A percentile compares a stretch with the other conserved stretches of the same genome.
These are phyloP conservation scores for Simmondsia chinensis DNA, from an alignment of 148 eudicot species.

Conservation along the genomic window DNA sequence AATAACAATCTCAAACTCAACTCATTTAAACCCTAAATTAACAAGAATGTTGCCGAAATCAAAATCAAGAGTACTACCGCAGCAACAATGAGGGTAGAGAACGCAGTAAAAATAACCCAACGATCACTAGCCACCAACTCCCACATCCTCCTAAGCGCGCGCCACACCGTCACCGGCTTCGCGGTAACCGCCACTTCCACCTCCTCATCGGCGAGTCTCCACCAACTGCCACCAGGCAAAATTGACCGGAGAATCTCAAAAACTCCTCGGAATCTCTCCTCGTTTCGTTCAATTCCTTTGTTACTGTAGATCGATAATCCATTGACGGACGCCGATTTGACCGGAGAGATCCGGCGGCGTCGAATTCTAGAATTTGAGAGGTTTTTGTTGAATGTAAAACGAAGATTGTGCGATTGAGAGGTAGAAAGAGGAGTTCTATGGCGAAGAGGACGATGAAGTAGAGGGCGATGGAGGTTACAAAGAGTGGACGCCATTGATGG, in stretches of 20 bases:
- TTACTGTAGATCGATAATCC: conserved; percentile 21
- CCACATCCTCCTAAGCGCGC: conserved; percentile 87
- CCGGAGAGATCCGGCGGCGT: conserved; percentile 3
- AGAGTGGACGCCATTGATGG: too few relatives aligned
- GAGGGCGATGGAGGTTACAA: too few relatives aligned
- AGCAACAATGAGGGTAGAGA: conserved; percentile 61
- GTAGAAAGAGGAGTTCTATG: too few relatives aligned
- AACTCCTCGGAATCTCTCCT: conserved; percentile 27
- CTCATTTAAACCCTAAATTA: too few relatives aligned
- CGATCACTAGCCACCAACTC: conserved; percentile 59
- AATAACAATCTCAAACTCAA: neutral
- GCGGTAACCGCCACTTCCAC: conserved; percentile 33
- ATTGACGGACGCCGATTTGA: conserved; percentile 39
- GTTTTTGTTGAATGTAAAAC: too few relatives aligned
- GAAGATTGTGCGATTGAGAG: too few relatives aligned
- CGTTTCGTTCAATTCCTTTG: conserved; percentile 1
- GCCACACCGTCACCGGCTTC: conserved; percentile 79
- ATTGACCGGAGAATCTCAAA: conserved; percentile 25
- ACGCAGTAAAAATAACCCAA: conserved; percentile 77
- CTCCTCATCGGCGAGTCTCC: conserved; percentile 51
- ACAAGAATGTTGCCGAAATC: too few relatives aligned
- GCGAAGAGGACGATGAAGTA: too few relatives aligned
- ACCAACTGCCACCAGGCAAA: conserved; percentile 88
- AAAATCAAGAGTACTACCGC: conserved; percentile 48
- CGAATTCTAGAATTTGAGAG: too few relatives aligned